A percentile compares a stretch with the other conserved stretches of the same genome.
Evolutionary conservation across 352 stramenopile genomes (phyloP).

Genomic region (Elongisporangium anandrum): DNA sequence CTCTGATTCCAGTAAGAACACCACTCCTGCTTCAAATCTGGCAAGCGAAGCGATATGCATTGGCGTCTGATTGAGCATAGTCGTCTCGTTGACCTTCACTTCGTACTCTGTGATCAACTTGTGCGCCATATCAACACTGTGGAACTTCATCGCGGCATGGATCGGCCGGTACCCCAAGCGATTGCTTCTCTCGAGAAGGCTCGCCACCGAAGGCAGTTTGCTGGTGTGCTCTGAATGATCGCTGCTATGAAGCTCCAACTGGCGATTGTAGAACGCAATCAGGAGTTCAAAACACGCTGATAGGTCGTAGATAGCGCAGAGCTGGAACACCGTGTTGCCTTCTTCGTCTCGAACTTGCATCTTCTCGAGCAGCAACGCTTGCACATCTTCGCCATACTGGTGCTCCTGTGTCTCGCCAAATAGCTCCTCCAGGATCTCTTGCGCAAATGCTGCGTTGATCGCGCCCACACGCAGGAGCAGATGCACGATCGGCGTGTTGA

Average conservation of each 20-base stretch:
- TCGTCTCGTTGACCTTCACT: conserved; percentile 43
- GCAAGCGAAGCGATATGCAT: conserved; percentile 58
- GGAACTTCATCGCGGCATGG: conserved; percentile 72
- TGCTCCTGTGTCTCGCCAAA: conserved; percentile 20
- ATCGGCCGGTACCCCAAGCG: conserved; percentile 57
- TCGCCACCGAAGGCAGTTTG: conserved; percentile 21
- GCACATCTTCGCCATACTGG: conserved; percentile 26
- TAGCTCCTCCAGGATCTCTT: conserved; percentile 32
- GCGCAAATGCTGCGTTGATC: conserved; percentile 46
- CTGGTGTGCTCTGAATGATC: neutral
- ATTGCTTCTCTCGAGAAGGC: conserved; percentile 51
- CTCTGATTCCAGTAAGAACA: conserved; percentile 36
- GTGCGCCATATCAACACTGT: conserved; percentile 16
- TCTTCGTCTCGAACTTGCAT: conserved; percentile 59
- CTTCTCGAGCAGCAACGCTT: conserved; percentile 44
- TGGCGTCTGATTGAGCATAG: conserved; percentile 55
- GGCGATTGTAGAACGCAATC: conserved; percentile 35
- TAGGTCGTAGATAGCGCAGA: conserved; percentile 70
- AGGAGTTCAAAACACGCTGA: conserved; percentile 36
- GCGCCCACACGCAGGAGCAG: conserved; percentile 60
- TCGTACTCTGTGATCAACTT: conserved; percentile 29
- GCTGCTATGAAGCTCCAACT: conserved; percentile 14
- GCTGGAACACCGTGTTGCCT: conserved; percentile 74
- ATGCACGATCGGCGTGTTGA: conserved; percentile 65
- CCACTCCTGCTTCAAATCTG: conserved; percentile 38